A percentile compares a stretch with the other conserved stretches of the same genome.
Evolutionary conservation across 768 basidiomycete species (phyloP).

Genomic region (Ephemerocybe angulata): DNA sequence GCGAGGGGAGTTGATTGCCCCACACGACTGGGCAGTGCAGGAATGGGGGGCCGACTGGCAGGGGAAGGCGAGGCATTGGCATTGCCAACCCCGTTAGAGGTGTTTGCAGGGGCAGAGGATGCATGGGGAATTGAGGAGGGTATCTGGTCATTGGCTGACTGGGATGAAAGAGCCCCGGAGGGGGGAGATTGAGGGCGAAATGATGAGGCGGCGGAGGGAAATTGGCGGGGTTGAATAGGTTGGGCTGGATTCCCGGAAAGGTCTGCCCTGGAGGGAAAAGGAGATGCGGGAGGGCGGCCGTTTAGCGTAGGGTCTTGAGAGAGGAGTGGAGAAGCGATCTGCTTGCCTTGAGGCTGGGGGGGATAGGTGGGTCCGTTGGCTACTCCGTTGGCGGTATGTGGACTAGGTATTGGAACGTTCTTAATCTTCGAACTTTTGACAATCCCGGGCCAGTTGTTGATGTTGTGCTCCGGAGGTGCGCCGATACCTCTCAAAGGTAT

Average conservation of each 20-base stretch:
- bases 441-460: background rate
- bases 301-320: background rate
- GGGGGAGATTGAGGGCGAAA: slow-evolving; percentile 3
- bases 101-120: background rate
- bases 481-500: slow-evolving; percentile 18
- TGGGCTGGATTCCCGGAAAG: background rate
- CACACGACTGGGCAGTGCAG: background rate
- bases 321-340: background rate
- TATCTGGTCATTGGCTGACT: background rate
- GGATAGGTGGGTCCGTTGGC: background rate
- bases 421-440: slow-evolving; percentile 1
- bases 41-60: background rate
- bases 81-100: background rate
- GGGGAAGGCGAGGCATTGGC: background rate
- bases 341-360: slow-evolving; percentile 2
- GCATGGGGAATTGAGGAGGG: background rate
- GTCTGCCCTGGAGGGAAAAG: background rate
- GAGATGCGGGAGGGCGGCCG: background rate
- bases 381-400: background rate
- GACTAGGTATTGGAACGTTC: background rate
- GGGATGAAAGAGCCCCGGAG: background rate
- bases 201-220: background rate
- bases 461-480: background rate
- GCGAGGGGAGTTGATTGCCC: background rate
- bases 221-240: background rate